These are phyloP conservation scores for Knoxdaviesia capensis DNA, from an alignment of 2,329 filamentous ascomycete genomes.

Conservation along the genomic window DNA sequence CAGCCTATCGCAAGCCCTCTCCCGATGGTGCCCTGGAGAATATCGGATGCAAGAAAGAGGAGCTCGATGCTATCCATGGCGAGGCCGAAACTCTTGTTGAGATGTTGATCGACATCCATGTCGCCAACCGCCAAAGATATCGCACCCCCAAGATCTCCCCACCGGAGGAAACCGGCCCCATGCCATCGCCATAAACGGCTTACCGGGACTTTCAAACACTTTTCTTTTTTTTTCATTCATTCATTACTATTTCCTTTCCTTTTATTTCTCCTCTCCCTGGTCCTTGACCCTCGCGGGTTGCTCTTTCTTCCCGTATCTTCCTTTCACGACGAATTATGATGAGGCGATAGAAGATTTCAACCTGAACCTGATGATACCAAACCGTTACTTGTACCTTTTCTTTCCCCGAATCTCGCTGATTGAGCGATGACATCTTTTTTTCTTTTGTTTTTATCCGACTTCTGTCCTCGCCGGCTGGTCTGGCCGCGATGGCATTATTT, in stretches of 20 bases:
- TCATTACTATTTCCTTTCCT: neutral
- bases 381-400: too few species aligned
- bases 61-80: slow-evolving; percentile 23
- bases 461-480: too few species aligned
- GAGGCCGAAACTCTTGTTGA: slow-evolving; percentile 33
- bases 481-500: too few species aligned
- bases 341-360: too few species aligned
- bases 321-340: neutral
- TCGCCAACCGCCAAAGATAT: slow-evolving; percentile 11
- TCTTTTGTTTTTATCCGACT: too few species aligned
- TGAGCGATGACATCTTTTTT: too few species aligned
- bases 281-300: neutral
- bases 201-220: slow-evolving; percentile 1
- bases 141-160: neutral
- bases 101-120: slow-evolving; percentile 29
- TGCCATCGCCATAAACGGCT: slow-evolving; percentile 11
- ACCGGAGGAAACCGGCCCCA: slow-evolving; percentile 17
- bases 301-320: neutral
- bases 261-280: neutral
- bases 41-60: slow-evolving; percentile 15
- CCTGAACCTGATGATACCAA: too few species aligned
- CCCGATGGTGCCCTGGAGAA: slow-evolving; percentile 14
- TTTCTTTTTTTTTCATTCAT: neutral
- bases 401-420: too few species aligned
- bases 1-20: slow-evolving; percentile 28